phyloP scores from a whole-genome alignment of 495 filamentous ascomycete genomes.

The Neurospora hispaniola region DNA sequence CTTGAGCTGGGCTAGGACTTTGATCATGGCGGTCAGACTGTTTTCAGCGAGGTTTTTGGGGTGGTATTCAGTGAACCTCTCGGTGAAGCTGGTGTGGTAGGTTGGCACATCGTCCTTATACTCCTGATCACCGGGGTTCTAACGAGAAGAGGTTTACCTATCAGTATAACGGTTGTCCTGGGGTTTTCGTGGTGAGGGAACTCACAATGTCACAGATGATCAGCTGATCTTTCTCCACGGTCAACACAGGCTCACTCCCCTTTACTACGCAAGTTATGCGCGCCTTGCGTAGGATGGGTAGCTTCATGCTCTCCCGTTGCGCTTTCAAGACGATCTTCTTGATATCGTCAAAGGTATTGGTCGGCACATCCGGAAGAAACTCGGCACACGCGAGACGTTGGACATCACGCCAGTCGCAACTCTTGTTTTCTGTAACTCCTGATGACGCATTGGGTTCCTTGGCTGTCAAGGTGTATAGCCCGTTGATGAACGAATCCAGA shows the following conservation, averaged over 20 bases:
- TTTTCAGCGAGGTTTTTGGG: neutral
- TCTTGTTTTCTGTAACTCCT: neutral
- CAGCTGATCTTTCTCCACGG: slow-evolving; percentile 1
- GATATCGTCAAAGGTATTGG: neutral
- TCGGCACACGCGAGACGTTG: slow-evolving; percentile 1
- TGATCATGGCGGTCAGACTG: slow-evolving; percentile 6
- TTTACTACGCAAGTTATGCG: neutral
- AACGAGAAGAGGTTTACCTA: neutral
- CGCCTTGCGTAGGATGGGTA: slow-evolving; percentile 7
- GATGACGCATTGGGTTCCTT: neutral
- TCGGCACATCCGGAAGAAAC: neutral
- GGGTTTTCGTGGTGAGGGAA: neutral
- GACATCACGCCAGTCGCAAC: slow-evolving; percentile 4
- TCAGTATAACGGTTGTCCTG: neutral
- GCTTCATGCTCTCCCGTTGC: slow-evolving; percentile 4
- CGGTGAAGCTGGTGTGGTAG: slow-evolving; percentile 3
- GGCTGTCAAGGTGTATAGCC: neutral
- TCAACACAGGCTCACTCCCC: neutral
- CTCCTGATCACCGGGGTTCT: no score
- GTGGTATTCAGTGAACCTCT: neutral
- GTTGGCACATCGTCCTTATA: no score
- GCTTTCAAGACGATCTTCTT: neutral
- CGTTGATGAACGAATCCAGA: neutral
- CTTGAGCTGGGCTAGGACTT: slow-evolving; percentile 2
- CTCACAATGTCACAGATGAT: slow-evolving; percentile 10